phyloP scores from a whole-genome alignment of 495 filamentous ascomycete species.

The Talaromyces wortmannii region DNA sequence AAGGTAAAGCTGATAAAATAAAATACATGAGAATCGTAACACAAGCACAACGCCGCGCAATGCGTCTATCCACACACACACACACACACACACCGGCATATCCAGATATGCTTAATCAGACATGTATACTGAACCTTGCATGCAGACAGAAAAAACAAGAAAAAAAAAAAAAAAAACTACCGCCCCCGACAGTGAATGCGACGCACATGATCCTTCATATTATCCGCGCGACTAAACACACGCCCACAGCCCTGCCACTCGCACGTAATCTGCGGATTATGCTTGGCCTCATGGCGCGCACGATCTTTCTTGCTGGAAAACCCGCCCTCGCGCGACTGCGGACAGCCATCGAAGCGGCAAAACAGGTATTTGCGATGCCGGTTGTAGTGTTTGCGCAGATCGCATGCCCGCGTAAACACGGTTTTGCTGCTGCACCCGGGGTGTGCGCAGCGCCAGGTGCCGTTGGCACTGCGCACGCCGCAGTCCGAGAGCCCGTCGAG shows the following conservation, averaged over 20 bases:
- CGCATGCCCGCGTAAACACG: constrained; percentile 52
- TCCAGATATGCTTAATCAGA: no score
- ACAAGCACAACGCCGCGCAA: no score
- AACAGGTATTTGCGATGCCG: constrained; percentile 56
- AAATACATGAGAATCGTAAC: no score
- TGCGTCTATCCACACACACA: no score
- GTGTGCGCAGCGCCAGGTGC: constrained; percentile 51
- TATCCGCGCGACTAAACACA: constrained; percentile 57
- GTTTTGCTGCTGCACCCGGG: constrained; percentile 50
- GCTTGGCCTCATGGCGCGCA: constrained; percentile 54
- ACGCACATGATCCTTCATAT: constrained; percentile 55
- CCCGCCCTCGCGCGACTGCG: constrained; percentile 46
- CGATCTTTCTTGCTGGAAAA: constrained; percentile 62
- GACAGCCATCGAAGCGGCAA: constrained; percentile 55
- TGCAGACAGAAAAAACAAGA: no score
- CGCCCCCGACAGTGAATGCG: constrained; percentile 31
- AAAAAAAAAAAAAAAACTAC: no score
- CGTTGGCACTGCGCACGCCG: constrained; percentile 17
- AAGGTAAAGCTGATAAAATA: no score
- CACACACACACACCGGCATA: no score
- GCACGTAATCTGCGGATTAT: constrained; percentile 52
- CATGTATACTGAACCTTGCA: no score
- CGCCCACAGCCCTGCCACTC: constrained; percentile 51
- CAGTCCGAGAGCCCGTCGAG: constrained; percentile 5
- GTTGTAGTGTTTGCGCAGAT: constrained; percentile 59